Conservation (phyloP, 1,139 yeast species). For the Yamadazyma kanchanaburiensis region DNA sequence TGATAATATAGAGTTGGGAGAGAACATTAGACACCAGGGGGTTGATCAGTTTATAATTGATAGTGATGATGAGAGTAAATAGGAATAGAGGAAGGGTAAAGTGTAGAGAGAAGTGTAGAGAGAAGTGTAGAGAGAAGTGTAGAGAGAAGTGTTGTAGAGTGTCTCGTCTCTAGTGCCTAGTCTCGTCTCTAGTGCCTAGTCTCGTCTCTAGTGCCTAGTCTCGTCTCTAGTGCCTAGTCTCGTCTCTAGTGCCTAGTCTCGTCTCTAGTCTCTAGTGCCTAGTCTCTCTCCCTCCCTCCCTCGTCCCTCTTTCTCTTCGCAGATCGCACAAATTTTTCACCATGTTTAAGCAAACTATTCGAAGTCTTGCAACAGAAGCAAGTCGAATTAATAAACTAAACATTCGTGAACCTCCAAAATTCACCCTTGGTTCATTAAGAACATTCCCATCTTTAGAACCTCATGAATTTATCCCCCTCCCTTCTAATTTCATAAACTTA, state of each 20-base stretch:
- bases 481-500: slow-evolving; percentile 60
- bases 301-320: no score
- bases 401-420: slow-evolving; percentile 56
- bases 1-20: slow-evolving; percentile 15
- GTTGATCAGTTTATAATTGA: slow-evolving; percentile 33
- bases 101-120: no score
- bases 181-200: no score
- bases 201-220: no score
- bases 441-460: slow-evolving; percentile 92
- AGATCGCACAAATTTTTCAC: slow-evolving; percentile 1
- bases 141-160: no score
- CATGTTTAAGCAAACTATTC: slow-evolving; percentile 15
- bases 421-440: slow-evolving; percentile 77
- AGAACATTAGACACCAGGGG: slow-evolving; percentile 12
- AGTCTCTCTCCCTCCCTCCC: no score
- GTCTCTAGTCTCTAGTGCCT: no score
- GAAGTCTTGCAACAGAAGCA: slow-evolving; percentile 33
- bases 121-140: no score
- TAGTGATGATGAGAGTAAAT: slow-evolving; percentile 45
- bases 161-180: no score
- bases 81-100: no score
- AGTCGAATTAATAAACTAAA: slow-evolving; percentile 15
- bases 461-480: slow-evolving; percentile 68
- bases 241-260: no score
- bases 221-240: no score